Conservation (phyloP, 2,329 filamentous ascomycete genomes). For the Lasiodiplodia gonubiensis region DNA sequence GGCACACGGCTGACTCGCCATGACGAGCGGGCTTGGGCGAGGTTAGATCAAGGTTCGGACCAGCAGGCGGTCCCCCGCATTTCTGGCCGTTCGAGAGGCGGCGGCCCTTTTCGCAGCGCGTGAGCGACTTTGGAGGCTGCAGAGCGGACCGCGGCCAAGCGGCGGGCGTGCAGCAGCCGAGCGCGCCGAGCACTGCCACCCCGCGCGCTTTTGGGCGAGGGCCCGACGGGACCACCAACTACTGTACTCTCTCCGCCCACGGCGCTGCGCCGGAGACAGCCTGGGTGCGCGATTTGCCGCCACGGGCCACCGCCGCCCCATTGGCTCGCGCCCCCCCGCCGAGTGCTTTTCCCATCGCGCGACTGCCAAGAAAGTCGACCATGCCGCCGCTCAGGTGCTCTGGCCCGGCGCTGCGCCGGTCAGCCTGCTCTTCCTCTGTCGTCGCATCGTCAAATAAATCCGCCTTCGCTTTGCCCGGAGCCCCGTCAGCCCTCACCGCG, state of each 20-base stretch:
- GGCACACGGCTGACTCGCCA: neutral
- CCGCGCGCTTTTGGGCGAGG: slow-evolving; percentile 2
- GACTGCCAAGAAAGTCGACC: slow-evolving; percentile 18
- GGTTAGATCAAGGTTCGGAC: slow-evolving; percentile 23
- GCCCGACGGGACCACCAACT: too few relatives aligned
- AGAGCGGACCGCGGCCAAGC: slow-evolving; percentile 9
- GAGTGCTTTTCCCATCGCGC: slow-evolving; percentile 14
- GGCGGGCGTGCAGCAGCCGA: neutral
- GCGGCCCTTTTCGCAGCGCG: neutral
- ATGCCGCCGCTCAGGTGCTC: slow-evolving; percentile 12
- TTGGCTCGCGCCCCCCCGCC: slow-evolving; percentile 1
- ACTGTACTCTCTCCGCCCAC: neutral
- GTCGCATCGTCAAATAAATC: slow-evolving; percentile 1
- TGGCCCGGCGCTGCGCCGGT: slow-evolving; percentile 19
- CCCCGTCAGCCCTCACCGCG: slow-evolving; percentile 2
- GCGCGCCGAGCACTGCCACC: slow-evolving; percentile 7
- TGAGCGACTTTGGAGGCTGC: slow-evolving; percentile 1
- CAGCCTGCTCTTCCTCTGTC: neutral
- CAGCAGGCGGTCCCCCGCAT: slow-evolving; percentile 2
- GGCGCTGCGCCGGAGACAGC: neutral
- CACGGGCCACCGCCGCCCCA: slow-evolving; percentile 15
- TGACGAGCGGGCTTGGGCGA: slow-evolving; percentile 6
- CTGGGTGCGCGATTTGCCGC: slow-evolving; percentile 24
- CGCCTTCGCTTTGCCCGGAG: neutral
- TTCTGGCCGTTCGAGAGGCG: neutral